Conservation (phyloP, 2,329 filamentous ascomycete species). For the Acarospora socialis region DNA sequence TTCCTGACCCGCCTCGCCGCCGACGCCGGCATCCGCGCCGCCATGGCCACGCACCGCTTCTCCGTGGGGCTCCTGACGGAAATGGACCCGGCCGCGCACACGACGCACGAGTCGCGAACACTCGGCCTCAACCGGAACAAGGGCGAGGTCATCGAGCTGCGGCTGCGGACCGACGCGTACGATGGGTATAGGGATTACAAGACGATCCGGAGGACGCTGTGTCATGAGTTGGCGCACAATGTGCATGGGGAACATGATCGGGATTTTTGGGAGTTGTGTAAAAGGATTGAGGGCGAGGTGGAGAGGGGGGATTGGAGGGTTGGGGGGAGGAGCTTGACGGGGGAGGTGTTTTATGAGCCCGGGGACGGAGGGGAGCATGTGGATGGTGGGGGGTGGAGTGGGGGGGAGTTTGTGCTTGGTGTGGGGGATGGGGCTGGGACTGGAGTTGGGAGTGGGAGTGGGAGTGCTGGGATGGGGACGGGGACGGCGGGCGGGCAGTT, state of each 20-base stretch:
- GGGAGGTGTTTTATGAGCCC: conserved; percentile 44
- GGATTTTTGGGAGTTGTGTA: conserved; percentile 80
- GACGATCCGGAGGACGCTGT: conserved; percentile 79
- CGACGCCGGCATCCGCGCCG: conserved; percentile 70
- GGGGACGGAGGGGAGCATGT: conserved; percentile 44
- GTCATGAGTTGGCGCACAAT: conserved; percentile 91
- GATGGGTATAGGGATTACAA: conserved; percentile 90
- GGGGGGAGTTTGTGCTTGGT: conserved; percentile 63
- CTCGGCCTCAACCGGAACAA: conserved; percentile 76
- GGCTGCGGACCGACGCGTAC: conserved; percentile 82
- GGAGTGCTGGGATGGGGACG: conserved; percentile 19
- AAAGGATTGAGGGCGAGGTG: conserved; percentile 77
- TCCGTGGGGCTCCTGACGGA: conserved; percentile 77
- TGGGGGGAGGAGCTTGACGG: conserved; percentile 49
- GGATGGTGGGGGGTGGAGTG: conserved; percentile 63
- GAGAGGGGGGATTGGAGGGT: conserved; percentile 63
- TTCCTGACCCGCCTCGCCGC: conserved; percentile 64
- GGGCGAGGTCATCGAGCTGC: conserved; percentile 80
- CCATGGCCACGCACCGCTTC: conserved; percentile 77
- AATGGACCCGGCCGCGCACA: conserved; percentile 83
- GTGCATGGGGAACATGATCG: conserved; percentile 72
- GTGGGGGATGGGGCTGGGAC: conserved; percentile 35
- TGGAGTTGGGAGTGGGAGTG: no score
- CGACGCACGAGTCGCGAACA: conserved; percentile 65
- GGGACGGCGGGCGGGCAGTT: conserved; percentile 30